phyloP scores from a whole-genome alignment of 805 yeast species.

The Metschnikowia peoriensis region DNA sequence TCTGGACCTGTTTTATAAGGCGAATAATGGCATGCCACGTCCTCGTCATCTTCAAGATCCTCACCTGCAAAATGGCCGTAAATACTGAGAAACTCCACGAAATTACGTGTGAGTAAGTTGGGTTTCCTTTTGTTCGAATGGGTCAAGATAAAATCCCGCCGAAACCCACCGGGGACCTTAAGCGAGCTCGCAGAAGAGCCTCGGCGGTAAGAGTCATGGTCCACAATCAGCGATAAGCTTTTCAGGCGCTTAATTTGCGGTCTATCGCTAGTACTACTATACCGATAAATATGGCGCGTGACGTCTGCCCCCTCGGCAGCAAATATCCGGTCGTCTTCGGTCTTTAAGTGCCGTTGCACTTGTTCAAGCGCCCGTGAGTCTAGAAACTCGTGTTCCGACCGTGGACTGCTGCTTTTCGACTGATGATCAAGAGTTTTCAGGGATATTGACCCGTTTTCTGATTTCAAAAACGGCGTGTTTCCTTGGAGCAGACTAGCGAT shows the following conservation, averaged over 20 bases:
- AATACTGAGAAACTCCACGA: slow-evolving; percentile 70
- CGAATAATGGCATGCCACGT: slow-evolving; percentile 50
- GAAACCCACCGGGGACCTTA: slow-evolving; percentile 80
- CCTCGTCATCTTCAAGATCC: slow-evolving; percentile 65
- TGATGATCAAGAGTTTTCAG: slow-evolving; percentile 6
- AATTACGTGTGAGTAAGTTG: slow-evolving; percentile 63
- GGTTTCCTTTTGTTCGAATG: slow-evolving; percentile 23
- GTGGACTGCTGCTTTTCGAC: slow-evolving; percentile 9
- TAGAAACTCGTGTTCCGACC: slow-evolving; percentile 2
- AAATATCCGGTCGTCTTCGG: slow-evolving; percentile 11
- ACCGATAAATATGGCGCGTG: slow-evolving; percentile 18
- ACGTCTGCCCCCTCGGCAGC: slow-evolving; percentile 21
- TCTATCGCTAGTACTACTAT: slow-evolving; percentile 6
- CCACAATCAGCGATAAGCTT: slow-evolving; percentile 16
- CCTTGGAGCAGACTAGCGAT: slow-evolving; percentile 14
- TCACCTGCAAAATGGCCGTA: slow-evolving; percentile 91
- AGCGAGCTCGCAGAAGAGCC: slow-evolving; percentile 66
- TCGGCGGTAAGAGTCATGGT: slow-evolving; percentile 33
- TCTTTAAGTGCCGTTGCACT: slow-evolving; percentile 15
- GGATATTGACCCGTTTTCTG: slow-evolving; percentile 9
- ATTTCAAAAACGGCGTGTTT: slow-evolving; percentile 12
- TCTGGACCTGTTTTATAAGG: slow-evolving; percentile 14
- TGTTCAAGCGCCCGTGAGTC: slow-evolving; percentile 13
- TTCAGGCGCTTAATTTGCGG: slow-evolving; percentile 13
- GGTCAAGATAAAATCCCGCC: slow-evolving; percentile 60